Percentiles rank a stretch among this genome's conserved stretches.
Evolutionary conservation across 2,329 filamentous ascomycete species (phyloP).

Genomic region (Colletotrichum tropicicola): DNA sequence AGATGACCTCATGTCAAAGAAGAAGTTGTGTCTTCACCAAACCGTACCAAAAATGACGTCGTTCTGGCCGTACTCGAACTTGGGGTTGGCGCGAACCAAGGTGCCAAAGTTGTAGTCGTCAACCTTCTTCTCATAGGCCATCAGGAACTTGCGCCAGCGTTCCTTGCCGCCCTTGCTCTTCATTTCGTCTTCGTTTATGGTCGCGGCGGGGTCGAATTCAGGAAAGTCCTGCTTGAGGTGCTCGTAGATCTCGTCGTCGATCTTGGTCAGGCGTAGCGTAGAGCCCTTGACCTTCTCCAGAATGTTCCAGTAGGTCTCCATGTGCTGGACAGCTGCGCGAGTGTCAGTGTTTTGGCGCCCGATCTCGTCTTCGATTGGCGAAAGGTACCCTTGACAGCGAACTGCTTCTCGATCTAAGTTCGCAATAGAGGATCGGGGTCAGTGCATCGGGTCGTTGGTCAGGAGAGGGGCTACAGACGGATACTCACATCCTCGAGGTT

Average conservation of each 20-base stretch:
- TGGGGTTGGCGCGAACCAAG: conserved; percentile 82
- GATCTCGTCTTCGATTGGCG: neutral
- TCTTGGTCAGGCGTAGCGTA: conserved; percentile 87
- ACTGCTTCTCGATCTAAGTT: conserved; percentile 97
- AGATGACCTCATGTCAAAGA: neutral
- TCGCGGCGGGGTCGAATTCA: conserved; percentile 84
- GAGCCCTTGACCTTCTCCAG: conserved; percentile 91
- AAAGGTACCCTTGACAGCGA: conserved; percentile 86
- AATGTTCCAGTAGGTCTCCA: conserved; percentile 96
- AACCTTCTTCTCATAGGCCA: conserved; percentile 91
- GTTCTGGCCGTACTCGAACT: conserved; percentile 85
- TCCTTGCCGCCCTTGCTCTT: conserved; percentile 98
- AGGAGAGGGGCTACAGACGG: neutral
- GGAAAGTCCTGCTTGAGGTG: conserved; percentile 91
- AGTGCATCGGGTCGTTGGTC: neutral
- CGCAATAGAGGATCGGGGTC: neutral
- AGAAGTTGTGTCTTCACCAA: neutral
- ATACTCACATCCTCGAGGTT: conserved; percentile 65
- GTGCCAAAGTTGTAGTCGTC: conserved; percentile 99
- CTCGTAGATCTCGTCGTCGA: conserved; percentile 93
- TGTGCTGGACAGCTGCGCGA: conserved; percentile 81
- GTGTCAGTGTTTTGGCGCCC: neutral
- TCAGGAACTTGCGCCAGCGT: conserved; percentile 94
- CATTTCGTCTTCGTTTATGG: conserved; percentile 92
- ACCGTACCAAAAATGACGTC: conserved; percentile 89